Conservation (phyloP, 768 basidiomycete genomes). For the Rhizopogon rudus region DNA sequence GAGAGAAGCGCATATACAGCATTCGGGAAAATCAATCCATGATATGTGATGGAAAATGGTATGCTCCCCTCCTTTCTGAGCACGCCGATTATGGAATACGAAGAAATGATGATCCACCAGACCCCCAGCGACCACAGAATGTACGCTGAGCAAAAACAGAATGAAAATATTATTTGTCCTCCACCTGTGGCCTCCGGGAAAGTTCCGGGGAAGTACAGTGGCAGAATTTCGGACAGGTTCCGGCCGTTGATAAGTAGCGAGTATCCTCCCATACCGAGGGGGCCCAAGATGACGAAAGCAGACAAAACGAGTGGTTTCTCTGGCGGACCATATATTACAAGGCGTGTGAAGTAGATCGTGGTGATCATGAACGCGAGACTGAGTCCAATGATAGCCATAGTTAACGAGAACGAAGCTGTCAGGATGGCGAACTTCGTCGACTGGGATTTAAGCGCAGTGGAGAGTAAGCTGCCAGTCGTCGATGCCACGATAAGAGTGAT, state of each 20-base stretch:
- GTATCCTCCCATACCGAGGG: constrained; percentile 49
- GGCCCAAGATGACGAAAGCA: constrained; percentile 46
- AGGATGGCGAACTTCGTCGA: constrained; percentile 34
- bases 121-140: constrained; percentile 52
- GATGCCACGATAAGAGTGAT: constrained; percentile 51
- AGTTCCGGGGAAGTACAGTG: constrained; percentile 22
- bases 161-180: constrained; percentile 38
- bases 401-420: constrained; percentile 38
- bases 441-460: constrained; percentile 31
- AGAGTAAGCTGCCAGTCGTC: constrained; percentile 43
- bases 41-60: constrained; percentile 43
- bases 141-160: constrained; percentile 42
- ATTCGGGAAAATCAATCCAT: constrained; percentile 55
- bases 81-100: constrained; percentile 34
- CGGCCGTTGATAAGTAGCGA: constrained; percentile 38
- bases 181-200: constrained; percentile 29
- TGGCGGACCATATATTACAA: constrained; percentile 37
- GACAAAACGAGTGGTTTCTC: constrained; percentile 36
- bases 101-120: constrained; percentile 43
- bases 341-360: constrained; percentile 40
- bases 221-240: constrained; percentile 30
- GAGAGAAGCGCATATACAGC: constrained; percentile 47
- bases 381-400: constrained; percentile 42
- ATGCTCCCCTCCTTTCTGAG: constrained; percentile 25
- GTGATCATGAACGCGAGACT: constrained; percentile 46